phyloP scores from a whole-genome alignment of 2,329 filamentous ascomycete species.

The Ophiostoma sp. region DNA sequence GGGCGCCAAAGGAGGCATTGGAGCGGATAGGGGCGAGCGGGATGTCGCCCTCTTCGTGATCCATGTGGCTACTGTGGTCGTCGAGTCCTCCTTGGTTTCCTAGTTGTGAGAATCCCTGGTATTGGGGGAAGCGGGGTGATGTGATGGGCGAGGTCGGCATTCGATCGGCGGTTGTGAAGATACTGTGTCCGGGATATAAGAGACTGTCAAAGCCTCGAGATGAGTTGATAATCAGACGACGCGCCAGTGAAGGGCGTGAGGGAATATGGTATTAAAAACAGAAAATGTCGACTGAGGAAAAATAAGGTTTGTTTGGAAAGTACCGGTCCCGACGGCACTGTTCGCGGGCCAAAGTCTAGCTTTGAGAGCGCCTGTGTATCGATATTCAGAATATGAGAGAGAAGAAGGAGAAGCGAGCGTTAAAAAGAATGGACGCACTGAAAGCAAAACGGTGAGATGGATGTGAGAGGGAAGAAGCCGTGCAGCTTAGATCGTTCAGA shows the following conservation, averaged over 20 bases:
- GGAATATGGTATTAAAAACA: neutral
- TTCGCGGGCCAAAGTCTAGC: conserved; percentile 22
- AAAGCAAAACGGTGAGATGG: neutral
- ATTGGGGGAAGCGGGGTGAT: conserved; percentile 31
- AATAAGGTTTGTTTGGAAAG: neutral
- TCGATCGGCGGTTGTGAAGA: neutral
- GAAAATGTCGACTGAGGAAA: neutral
- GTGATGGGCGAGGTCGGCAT: conserved; percentile 28
- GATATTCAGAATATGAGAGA: neutral
- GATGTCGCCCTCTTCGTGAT: conserved; percentile 48
- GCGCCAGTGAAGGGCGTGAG: neutral
- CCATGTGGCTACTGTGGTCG: conserved; percentile 29
- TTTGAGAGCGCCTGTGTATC: conserved; percentile 19
- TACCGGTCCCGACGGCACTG: conserved; percentile 15
- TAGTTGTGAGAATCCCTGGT: conserved; percentile 32
- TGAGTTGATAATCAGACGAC: neutral
- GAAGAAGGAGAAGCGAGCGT: neutral
- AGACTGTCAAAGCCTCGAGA: conserved; percentile 24
- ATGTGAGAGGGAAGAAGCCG: neutral
- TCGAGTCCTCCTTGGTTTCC: conserved; percentile 21
- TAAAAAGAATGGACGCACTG: neutral
- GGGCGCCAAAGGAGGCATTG: conserved; percentile 53
- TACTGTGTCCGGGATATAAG: neutral
- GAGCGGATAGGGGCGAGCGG: conserved; percentile 58
- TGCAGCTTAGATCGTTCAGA: neutral